Base-by-base conservation (phyloP, 192 early-diverging fungal genomes). In the Podila epicladia region DNA sequence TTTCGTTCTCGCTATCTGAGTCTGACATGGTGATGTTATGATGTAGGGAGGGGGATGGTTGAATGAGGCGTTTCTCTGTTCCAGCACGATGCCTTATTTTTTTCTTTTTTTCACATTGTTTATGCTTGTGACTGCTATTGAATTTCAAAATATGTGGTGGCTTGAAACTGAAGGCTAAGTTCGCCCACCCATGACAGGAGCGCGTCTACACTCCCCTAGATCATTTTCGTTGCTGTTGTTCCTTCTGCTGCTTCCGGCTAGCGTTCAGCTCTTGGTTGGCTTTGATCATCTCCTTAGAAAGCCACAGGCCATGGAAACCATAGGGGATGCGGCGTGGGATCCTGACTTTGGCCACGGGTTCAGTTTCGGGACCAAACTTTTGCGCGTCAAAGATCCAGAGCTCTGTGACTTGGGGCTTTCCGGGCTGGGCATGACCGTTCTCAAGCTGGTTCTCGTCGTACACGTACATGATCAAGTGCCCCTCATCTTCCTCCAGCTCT, bases 1-100 rank as follows among this genome's bases (percentile, higher is more conserved):
- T 71, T 58, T 80, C 77, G 32, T 80, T 50, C n/a, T 80, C 77
- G 67, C 77, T 80, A 31, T 80, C 77, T 50, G 77, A 80, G 67
- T 73, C 71, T 59, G 77, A 80, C 77, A 80, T 80, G 35, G 31
- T 67, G 50, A 55, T 62, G 31, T 62, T 15, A 33, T 45, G 31
- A 64, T 35, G 66, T 22, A 64, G 67, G 51, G 20, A 64, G n/a
- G 65, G 66, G 55, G 32, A 67, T 64, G 58, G 49, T 37, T 61
- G 51, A 64, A 22, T 13, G 62, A 22, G 45, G 28, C 15, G 62
- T 35, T 62, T 29, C 58, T 31, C 55, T 67, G 63, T 41, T 19
- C 22, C 61, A 62, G 19, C 20, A 35, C 20, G 62, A 55, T 55
- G 22, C 53, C 20, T 7, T n/a, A n/a, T 24, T 45, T 45, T 41